Percentiles rank a stretch among this genome's conserved stretches.
Conservation (phyloP, 1,284 basidiomycete genomes). For the Psilocybe mexicana region DNA sequence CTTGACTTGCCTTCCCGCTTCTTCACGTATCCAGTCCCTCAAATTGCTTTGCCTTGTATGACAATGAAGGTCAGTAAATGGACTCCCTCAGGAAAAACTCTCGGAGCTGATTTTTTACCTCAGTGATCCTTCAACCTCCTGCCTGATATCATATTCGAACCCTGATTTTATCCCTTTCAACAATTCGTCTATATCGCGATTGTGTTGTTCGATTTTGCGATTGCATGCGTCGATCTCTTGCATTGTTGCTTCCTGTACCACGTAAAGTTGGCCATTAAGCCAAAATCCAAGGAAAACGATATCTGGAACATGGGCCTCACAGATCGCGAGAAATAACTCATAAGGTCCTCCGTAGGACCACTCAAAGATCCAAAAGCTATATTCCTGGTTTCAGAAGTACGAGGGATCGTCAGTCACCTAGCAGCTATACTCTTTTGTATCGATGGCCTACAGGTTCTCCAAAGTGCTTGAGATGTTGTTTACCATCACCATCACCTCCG, state of each 20-base stretch:
- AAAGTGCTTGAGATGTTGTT: constrained; percentile 9
- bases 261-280: background rate
- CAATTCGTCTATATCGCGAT: constrained; percentile 32
- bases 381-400: background rate
- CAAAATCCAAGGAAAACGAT: background rate
- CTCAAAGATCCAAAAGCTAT: constrained; percentile 16
- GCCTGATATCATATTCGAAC: constrained; percentile 30
- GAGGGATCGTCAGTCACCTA: background rate
- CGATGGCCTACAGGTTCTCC: constrained; percentile 14
- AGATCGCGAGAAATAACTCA: constrained; percentile 9
- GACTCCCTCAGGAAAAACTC: background rate
- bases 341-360: constrained; percentile 14
- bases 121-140: constrained; percentile 18
- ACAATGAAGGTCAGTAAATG: background rate
- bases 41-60: constrained; percentile 8
- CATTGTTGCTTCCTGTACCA: constrained; percentile 9
- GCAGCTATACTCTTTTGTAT: background rate
- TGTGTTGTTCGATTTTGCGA: constrained; percentile 37
- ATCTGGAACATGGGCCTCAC: constrained; percentile 5
- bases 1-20: constrained; percentile 37
- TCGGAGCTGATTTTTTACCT: constrained; percentile 5
- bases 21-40: constrained; percentile 26
- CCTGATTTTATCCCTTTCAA: constrained; percentile 36
- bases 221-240: constrained; percentile 15
- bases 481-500: no score